phyloP scores from a whole-genome alignment of 2,329 filamentous ascomycete species.

The Drechslera avenae region DNA sequence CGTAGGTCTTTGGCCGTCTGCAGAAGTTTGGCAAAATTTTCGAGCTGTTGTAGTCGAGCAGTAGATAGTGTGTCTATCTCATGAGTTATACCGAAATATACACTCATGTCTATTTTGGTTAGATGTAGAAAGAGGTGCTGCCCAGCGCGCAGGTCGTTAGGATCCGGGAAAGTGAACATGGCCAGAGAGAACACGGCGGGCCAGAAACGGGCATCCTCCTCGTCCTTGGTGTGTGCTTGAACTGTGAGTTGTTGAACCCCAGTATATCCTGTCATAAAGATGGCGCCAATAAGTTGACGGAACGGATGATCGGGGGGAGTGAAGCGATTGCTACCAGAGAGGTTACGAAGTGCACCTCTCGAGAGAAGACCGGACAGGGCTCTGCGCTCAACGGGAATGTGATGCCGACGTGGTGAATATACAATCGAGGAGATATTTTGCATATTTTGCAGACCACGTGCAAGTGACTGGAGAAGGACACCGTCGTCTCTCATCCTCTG shows the following conservation, averaged over 20 bases:
- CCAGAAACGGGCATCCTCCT: background rate
- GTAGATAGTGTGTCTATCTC: background rate
- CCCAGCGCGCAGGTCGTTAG: conserved; percentile 24
- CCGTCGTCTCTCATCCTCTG: conserved; percentile 30
- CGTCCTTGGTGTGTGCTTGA: background rate
- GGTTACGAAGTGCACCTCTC: background rate
- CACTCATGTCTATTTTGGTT: conserved; percentile 22
- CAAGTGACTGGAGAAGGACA: conserved; percentile 32
- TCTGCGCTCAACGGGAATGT: conserved; percentile 28
- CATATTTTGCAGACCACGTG: conserved; percentile 29
- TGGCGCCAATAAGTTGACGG: conserved; percentile 35
- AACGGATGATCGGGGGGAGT: conserved; percentile 26
- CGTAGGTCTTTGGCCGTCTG: conserved; percentile 21
- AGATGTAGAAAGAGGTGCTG: conserved; percentile 29
- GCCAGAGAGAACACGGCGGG: conserved; percentile 22
- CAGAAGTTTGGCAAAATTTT: conserved; percentile 26
- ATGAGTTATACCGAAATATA: conserved; percentile 7
- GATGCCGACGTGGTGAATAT: conserved; percentile 32
- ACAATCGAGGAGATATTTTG: conserved; percentile 32
- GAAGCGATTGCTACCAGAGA: background rate
- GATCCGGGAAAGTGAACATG: conserved; percentile 25
- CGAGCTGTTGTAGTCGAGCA: conserved; percentile 4
- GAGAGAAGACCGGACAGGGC: conserved; percentile 30
- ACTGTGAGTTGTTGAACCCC: conserved; percentile 30
- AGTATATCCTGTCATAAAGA: conserved; percentile 26